Percentiles rank a stretch among this genome's conserved stretches.
Conservation (phyloP, 139 green algal genomes). For the Coelastrella sp. region DNA sequence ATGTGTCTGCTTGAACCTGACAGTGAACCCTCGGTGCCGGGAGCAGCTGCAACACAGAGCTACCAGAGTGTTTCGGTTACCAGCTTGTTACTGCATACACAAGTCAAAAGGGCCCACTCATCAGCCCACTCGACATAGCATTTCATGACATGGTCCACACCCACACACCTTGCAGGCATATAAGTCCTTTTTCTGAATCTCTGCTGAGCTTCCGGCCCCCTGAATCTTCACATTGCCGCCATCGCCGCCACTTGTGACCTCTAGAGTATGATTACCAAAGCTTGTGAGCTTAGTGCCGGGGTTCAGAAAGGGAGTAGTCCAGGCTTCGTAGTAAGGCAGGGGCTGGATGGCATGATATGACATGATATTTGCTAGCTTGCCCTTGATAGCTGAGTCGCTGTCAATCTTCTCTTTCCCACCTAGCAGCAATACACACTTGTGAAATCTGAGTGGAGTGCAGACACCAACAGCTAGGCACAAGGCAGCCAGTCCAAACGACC, state of each 20-base stretch:
- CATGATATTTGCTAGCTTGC: constrained; percentile 47
- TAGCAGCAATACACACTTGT: neutral
- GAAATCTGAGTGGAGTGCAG: too few species aligned
- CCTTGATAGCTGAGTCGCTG: neutral
- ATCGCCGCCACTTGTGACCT: neutral
- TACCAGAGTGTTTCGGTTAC: too few species aligned
- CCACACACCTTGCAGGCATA: constrained; percentile 45
- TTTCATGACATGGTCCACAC: too few species aligned
- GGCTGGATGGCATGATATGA: constrained; percentile 14
- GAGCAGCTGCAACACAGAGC: too few species aligned
- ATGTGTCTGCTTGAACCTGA: too few species aligned
- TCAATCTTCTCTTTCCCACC: constrained; percentile 29
- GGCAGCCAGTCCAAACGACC: too few species aligned
- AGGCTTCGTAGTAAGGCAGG: constrained; percentile 18
- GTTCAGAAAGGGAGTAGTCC: constrained; percentile 15
- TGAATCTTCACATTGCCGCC: constrained; percentile 12
- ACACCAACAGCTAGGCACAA: too few species aligned
- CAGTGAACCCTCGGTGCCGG: too few species aligned
- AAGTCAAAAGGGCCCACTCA: too few species aligned
- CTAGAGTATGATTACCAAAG: neutral
- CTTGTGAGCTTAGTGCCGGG: constrained; percentile 6
- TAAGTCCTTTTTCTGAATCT: constrained; percentile 28
- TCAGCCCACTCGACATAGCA: too few species aligned
- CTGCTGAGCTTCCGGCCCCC: neutral
- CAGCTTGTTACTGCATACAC: too few species aligned